phyloP scores from a whole-genome alignment of 2,329 filamentous ascomycete species.

The Ceratocystis diversiconidia region DNA sequence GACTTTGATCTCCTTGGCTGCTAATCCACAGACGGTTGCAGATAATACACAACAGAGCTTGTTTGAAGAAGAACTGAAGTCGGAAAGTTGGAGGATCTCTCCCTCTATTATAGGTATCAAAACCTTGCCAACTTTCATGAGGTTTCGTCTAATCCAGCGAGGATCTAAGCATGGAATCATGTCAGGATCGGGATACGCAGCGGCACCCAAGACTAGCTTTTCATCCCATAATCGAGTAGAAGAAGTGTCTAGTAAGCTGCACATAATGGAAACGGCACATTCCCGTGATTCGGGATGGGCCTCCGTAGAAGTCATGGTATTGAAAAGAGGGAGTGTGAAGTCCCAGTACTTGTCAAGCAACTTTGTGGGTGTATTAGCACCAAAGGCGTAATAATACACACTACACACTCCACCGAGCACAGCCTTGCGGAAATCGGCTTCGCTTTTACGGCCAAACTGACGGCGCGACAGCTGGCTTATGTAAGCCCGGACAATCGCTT shows the following conservation, averaged over 20 bases:
- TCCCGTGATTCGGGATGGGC: slow-evolving; percentile 28
- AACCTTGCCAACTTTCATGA: slow-evolving; percentile 48
- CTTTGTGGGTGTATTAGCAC: slow-evolving; percentile 49
- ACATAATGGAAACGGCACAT: slow-evolving; percentile 54
- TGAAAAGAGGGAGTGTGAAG: slow-evolving; percentile 42
- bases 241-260: slow-evolving; percentile 47
- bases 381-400: slow-evolving; percentile 69
- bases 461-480: slow-evolving; percentile 13
- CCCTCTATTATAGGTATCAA: slow-evolving; percentile 46
- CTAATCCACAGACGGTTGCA: slow-evolving; percentile 9
- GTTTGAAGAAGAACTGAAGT: slow-evolving; percentile 37
- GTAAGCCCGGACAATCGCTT: slow-evolving; percentile 14
- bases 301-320: slow-evolving; percentile 11
- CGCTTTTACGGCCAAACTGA: slow-evolving; percentile 30
- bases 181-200: slow-evolving; percentile 43
- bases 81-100: slow-evolving; percentile 47
- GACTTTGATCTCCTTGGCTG: slow-evolving; percentile 70
- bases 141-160: slow-evolving; percentile 71
- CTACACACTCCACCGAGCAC: slow-evolving; percentile 61
- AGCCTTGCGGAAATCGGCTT: slow-evolving; percentile 41
- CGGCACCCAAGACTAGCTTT: slow-evolving; percentile 49
- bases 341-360: slow-evolving; percentile 70
- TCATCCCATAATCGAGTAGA: slow-evolving; percentile 55
- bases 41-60: slow-evolving; percentile 10
- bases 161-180: slow-evolving; percentile 74